Conservation (phyloP, 768 basidiomycete genomes). For the Coprinopsis sp. region DNA sequence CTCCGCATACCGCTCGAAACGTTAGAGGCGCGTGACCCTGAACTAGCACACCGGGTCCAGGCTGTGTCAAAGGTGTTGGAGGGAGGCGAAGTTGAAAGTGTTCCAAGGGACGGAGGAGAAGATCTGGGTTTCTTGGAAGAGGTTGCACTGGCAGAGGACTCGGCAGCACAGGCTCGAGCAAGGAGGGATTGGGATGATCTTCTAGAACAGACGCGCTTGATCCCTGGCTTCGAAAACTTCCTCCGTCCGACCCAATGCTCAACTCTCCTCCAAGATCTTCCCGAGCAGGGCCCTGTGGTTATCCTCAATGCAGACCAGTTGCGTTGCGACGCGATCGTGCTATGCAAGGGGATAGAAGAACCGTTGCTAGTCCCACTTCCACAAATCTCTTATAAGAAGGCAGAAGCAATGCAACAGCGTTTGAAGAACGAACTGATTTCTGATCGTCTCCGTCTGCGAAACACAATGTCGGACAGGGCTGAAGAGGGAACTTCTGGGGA, state of each 20-base stretch:
- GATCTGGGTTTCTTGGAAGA: background rate
- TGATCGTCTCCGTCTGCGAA: background rate
- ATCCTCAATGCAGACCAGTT: constrained; percentile 12
- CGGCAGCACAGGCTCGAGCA: constrained; percentile 11
- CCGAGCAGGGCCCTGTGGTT: constrained; percentile 15
- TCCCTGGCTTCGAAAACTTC: constrained; percentile 17
- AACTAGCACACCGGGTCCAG: constrained; percentile 4
- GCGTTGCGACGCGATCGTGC: constrained; percentile 18
- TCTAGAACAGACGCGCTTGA: constrained; percentile 11
- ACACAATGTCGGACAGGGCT: background rate
- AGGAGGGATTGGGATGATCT: constrained; percentile 15
- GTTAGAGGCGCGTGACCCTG: constrained; percentile 4
- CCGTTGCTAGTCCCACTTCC: constrained; percentile 11
- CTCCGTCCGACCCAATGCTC: constrained; percentile 10
- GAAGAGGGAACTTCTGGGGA: background rate
- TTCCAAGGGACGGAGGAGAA: background rate
- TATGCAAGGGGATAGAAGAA: constrained; percentile 3
- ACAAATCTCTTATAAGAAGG: constrained; percentile 11
- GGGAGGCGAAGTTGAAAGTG: background rate
- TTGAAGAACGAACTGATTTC: background rate
- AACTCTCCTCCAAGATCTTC: constrained; percentile 4
- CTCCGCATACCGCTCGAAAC: constrained; percentile 14
- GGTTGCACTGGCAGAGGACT: background rate
- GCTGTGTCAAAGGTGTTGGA: constrained; percentile 8
- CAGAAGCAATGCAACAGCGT: background rate